Evolutionary conservation across 495 filamentous ascomycete species (phyloP).

Genomic region (Trichoderma erinaceum): DNA sequence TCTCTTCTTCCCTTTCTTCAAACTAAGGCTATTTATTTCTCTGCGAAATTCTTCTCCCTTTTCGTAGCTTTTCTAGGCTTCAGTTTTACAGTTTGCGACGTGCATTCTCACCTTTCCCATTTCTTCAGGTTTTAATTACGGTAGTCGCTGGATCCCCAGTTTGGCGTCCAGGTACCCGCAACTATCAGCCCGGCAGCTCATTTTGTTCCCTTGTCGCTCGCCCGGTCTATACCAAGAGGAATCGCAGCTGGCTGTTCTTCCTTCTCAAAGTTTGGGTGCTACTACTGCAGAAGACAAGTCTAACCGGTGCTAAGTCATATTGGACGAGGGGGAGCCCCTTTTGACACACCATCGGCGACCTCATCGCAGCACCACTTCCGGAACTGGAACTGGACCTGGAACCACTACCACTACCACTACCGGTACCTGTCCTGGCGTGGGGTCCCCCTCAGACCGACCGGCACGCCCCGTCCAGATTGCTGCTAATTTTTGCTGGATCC

Average conservation of each 20-base stretch:
- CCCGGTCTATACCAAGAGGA: neutral
- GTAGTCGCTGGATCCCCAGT: neutral
- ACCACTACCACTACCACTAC: neutral
- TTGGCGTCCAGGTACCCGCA: neutral
- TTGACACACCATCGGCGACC: neutral
- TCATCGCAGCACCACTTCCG: neutral
- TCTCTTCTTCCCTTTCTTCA: neutral
- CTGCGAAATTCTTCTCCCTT: neutral
- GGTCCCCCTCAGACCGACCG: neutral
- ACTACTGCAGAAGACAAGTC: neutral
- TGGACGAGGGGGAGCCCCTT: constrained; percentile 8
- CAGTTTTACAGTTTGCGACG: neutral
- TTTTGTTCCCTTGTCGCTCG: constrained; percentile 4
- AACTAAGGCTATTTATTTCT: neutral
- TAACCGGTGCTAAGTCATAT: neutral
- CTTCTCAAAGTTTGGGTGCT: neutral
- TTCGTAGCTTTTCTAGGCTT: neutral
- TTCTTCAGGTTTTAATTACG: too few relatives aligned
- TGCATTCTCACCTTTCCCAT: too few relatives aligned
- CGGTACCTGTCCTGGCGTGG: neutral
- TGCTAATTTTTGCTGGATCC: neutral
- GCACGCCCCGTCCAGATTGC: neutral
- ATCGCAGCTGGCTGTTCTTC: neutral
- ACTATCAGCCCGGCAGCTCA: neutral
- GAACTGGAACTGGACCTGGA: neutral